Evolutionary conservation across 495 filamentous ascomycete genomes (phyloP).

Genomic region (Xylaria flabelliformis): DNA sequence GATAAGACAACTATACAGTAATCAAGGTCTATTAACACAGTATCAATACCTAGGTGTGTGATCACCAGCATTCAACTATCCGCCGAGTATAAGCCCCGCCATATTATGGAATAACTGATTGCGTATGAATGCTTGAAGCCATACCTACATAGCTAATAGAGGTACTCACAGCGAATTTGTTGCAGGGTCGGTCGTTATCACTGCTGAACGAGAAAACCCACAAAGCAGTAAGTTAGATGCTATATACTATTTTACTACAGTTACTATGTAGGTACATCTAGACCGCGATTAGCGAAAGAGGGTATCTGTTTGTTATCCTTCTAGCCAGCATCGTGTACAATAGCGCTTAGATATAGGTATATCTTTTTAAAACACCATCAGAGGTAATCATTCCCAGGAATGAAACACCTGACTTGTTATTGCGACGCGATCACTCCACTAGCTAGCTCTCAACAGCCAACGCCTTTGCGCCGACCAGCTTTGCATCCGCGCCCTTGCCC

Average conservation of each 20-base stretch:
- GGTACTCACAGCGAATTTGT: not conserved
- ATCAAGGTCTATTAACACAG: not conserved
- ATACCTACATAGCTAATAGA: not conserved
- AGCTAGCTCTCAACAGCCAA: conserved; percentile 75
- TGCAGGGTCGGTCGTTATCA: not conserved
- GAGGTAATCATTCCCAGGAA: not conserved
- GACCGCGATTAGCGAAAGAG: not conserved
- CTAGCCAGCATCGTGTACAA: not conserved
- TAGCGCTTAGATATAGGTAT: not conserved
- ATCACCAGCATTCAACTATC: no score
- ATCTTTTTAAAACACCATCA: conserved; percentile 2
- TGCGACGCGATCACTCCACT: not conserved
- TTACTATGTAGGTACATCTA: not conserved
- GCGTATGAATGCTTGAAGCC: not conserved
- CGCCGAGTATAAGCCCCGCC: not conserved
- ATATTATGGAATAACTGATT: not conserved
- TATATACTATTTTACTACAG: not conserved
- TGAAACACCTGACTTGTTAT: not conserved
- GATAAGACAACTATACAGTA: conserved; percentile 21
- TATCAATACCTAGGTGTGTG: no score
- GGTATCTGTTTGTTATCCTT: not conserved
- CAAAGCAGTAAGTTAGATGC: not conserved
- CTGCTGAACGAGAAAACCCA: not conserved
- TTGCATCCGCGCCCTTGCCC: conserved; percentile 55
- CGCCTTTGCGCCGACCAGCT: conserved; percentile 76